Evolutionary conservation across 73 alveolate species (phyloP), one percentile per base, ranked within the genome.

Genomic region (Paramecium bursaria): DNA sequence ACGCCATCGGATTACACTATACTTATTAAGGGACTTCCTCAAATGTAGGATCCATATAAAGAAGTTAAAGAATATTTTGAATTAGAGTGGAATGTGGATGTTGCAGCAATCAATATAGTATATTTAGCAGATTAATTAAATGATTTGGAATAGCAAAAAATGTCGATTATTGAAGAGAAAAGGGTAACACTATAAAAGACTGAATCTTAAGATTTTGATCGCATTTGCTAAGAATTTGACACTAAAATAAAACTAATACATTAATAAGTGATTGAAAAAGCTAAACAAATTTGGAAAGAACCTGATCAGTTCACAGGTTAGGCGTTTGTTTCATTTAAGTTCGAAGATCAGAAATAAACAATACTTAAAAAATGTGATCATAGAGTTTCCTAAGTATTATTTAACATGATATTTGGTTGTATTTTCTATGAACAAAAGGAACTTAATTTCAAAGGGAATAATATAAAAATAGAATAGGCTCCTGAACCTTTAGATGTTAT

Each of bases 1-100:
- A 85, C 91, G 10, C 93, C 93, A 21, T 85, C 88, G 14, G 93
- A 87, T 60, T 87, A 50, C 17, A 87, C 93, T 1, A 61, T 87
- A 4, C 46, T 88, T 74, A 87, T 87, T 29, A 60, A 39, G 47
- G 74, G 17, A 4, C 19, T 47, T 19, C 50, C 80, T 21, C 7
- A 19, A 23, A 27, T 0, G 51, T 17, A 7, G 82, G 44, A 0
- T 67, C 50, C 44, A 67, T 15, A 9, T 14, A 67, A 42, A 21
- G 33, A 67, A 67, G 15, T 67, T 39, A 31, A 17, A 39, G 60
- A 67, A 14, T 67, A 25, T 67, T 67, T 67, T 42, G 60, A 67
- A 67, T 6, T 19, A 0, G 2, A 67, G 10, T 67, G 33, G 33
- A 21, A 67, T 39, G 82, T 67, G 0, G 82, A 67, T 39, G 82